Evolutionary conservation across 208 protist genomes (phyloP).

Genomic region (Trypanosoma vivax): DNA sequence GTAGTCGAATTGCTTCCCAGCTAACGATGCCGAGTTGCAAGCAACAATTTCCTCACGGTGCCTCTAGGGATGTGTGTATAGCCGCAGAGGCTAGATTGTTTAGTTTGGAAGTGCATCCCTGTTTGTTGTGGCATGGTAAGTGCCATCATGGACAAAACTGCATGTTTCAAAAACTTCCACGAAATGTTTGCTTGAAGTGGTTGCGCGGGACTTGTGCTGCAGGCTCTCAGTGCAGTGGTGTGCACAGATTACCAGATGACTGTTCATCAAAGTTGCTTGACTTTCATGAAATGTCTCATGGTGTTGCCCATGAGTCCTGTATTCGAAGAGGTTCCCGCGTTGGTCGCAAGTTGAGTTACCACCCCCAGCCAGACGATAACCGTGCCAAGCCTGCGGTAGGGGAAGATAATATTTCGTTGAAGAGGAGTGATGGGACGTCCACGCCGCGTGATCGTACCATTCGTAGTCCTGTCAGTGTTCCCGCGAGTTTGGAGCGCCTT

Average conservation of each 20-base stretch:
- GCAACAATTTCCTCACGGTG: no score
- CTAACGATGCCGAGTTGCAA: no score
- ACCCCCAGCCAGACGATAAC: background rate
- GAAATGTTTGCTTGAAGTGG: slow-evolving; percentile 78
- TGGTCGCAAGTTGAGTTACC: no score
- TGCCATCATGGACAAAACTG: slow-evolving; percentile 68
- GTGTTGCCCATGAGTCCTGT: slow-evolving; percentile 23
- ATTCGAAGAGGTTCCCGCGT: no score
- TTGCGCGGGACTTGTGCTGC: slow-evolving; percentile 48
- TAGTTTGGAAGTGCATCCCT: slow-evolving; percentile 45
- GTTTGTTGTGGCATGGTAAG: slow-evolving; percentile 60
- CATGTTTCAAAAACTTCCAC: slow-evolving; percentile 41
- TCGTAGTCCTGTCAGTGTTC: slow-evolving; percentile 7
- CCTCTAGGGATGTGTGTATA: no score
- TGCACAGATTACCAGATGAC: slow-evolving; percentile 60
- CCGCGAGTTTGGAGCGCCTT: slow-evolving; percentile 18
- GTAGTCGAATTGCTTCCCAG: no score
- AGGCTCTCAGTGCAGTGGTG: slow-evolving; percentile 41
- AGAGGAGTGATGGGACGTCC: background rate
- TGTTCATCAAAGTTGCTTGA: slow-evolving; percentile 41
- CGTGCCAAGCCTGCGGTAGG: background rate
- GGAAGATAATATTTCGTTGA: background rate
- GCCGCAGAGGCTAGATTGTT: slow-evolving; percentile 35
- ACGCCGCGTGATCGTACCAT: slow-evolving; percentile 19
- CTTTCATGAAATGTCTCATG: slow-evolving; percentile 58